phyloP scores from a whole-genome alignment of 2,329 filamentous ascomycete species.

The Geoglossum cookeanum region DNA sequence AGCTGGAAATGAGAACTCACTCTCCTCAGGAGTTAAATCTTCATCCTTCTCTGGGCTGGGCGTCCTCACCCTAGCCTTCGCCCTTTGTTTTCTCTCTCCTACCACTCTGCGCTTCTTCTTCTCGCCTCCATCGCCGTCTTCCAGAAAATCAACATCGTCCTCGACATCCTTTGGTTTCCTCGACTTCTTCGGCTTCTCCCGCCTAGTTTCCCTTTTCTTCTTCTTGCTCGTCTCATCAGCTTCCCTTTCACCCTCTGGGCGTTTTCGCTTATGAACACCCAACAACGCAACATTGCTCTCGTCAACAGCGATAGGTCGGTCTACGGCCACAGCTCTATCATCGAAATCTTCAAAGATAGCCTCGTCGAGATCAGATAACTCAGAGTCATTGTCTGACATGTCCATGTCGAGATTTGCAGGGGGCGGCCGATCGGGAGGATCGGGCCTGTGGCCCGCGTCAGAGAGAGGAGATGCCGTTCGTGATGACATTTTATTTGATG shows the following conservation, averaged over 20 bases:
- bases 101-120: constrained; percentile 28
- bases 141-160: constrained; percentile 32
- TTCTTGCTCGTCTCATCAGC: constrained; percentile 48
- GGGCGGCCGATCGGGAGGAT: background rate
- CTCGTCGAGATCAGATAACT: constrained; percentile 44
- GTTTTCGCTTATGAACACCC: constrained; percentile 44
- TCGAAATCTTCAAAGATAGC: constrained; percentile 47
- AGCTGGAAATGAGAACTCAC: constrained; percentile 26
- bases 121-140: constrained; percentile 13
- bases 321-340: constrained; percentile 38
- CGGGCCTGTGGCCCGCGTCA: background rate
- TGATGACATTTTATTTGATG: too few relatives aligned
- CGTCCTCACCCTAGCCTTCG: constrained; percentile 13
- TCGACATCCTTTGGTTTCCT: constrained; percentile 48
- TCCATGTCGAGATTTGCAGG: background rate
- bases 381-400: constrained; percentile 39
- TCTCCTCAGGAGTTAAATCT: constrained; percentile 64
- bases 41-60: constrained; percentile 44
- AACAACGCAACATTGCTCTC: constrained; percentile 41
- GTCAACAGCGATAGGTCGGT: constrained; percentile 39
- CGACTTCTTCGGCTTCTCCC: constrained; percentile 41
- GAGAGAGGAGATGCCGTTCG: constrained; percentile 2
- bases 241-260: constrained; percentile 37
- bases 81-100: constrained; percentile 10
- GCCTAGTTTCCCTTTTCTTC: constrained; percentile 37